Conservation (phyloP, 306 rosid genomes). For the Lupinus albus region DNA sequence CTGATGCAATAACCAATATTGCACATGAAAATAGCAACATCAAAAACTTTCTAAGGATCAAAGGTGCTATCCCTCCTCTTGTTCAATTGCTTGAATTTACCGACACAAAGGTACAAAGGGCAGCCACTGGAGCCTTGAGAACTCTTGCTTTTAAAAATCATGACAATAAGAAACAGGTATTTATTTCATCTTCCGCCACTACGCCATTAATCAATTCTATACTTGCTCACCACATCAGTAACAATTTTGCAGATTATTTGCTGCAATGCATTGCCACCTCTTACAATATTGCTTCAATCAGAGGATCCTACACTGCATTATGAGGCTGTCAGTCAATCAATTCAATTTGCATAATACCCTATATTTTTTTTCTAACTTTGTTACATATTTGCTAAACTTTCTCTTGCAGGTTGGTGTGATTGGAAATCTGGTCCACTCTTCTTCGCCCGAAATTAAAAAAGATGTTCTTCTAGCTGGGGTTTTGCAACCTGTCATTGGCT, state of each 20-base stretch:
- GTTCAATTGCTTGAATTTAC: conserved; percentile 63
- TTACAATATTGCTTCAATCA: conserved; percentile 67
- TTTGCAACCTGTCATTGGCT: conserved; percentile 69
- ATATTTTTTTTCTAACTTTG: neutral
- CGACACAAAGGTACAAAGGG: conserved; percentile 62
- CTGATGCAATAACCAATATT: conserved; percentile 61
- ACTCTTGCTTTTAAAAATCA: conserved; percentile 68
- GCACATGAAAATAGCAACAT: conserved; percentile 62
- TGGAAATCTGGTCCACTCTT: conserved; percentile 81
- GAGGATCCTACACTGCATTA: conserved; percentile 57
- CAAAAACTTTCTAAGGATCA: conserved; percentile 61
- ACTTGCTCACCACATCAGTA: no score
- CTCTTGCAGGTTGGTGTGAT: conserved; percentile 66
- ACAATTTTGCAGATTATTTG: conserved; percentile 61
- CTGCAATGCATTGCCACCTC: conserved; percentile 66
- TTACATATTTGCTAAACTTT: conserved; percentile 27
- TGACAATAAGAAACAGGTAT: conserved; percentile 65
- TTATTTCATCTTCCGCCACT: conserved; percentile 25
- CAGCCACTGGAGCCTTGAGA: conserved; percentile 69
- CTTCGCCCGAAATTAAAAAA: conserved; percentile 66
- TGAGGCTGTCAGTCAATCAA: conserved; percentile 60
- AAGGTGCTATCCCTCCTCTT: conserved; percentile 76
- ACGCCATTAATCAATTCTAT: no score
- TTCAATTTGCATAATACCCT: neutral
- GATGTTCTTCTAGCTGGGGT: conserved; percentile 69